A percentile compares a stretch with the other conserved stretches of the same genome.
phyloP scores from a whole-genome alignment of 495 filamentous ascomycete genomes.

The Podospora anserina region DNA sequence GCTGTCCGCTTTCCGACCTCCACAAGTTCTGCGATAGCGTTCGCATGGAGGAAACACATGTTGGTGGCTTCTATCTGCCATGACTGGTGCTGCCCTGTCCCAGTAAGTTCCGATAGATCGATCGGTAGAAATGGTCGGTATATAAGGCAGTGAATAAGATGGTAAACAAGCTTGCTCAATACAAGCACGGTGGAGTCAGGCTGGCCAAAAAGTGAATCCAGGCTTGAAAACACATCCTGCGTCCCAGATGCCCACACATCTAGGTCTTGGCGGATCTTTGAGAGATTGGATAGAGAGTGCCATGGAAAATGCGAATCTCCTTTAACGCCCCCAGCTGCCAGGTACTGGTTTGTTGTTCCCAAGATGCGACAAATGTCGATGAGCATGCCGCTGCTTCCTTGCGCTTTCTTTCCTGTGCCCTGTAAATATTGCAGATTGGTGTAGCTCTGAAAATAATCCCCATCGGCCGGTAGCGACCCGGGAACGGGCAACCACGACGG shows the following conservation, averaged over 20 bases:
- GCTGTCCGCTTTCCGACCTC: conserved; percentile 65
- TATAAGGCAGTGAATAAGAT: conserved; percentile 78
- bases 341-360: conserved; percentile 77
- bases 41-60: conserved; percentile 81
- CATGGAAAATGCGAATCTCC: conserved; percentile 86
- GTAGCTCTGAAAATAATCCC: conserved; percentile 71
- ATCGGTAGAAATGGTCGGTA: conserved; percentile 84
- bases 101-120: conserved; percentile 72
- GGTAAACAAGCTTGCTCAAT: conserved; percentile 78
- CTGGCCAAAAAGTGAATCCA: conserved; percentile 71
- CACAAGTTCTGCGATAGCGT: conserved; percentile 79
- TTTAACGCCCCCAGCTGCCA: conserved; percentile 80
- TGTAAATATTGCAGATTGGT: conserved; percentile 66
- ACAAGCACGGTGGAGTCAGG: conserved; percentile 73
- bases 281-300: conserved; percentile 79
- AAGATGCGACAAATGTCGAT: conserved; percentile 80
- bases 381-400: conserved; percentile 68
- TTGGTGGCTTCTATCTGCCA: conserved; percentile 90
- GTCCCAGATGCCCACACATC: conserved; percentile 81
- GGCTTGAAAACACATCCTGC: conserved; percentile 71
- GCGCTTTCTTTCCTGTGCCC: conserved; percentile 61
- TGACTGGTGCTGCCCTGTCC: conserved; percentile 77
- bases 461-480: conserved; percentile 57
- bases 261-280: conserved; percentile 79
- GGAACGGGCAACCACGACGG: conserved; percentile 63